Evolutionary conservation across 352 stramenopile species (phyloP), one percentile per base, ranked within the genome.

Genomic region (Lagenidium giganteum): DNA sequence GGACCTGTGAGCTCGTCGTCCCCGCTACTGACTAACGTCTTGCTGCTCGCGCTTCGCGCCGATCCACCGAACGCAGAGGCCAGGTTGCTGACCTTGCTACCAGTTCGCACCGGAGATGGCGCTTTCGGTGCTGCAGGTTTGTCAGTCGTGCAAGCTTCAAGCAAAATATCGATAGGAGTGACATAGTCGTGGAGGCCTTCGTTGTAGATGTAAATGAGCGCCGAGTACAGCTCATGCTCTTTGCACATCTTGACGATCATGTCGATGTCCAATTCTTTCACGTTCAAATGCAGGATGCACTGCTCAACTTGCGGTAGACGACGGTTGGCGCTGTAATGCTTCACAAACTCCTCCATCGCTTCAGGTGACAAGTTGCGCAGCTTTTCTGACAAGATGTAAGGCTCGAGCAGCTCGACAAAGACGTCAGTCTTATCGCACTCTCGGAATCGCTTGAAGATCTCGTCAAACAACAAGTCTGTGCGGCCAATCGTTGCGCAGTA

Each of bases 121-220:
- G 38, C 47, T 31, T 57, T 50, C 36, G 35, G 39, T 11, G 47
- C 26, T 14, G 57, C 46, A 1, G 38, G 29, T 37, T 72, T 81
- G 17, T 67, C 61, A 4, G 68, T 73, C 5, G 70, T 86, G 38
- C 55, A 73, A 24, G 69, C 70, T 60, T 97, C 86, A 21, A 96
- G 67, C 8, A 97, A 45, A 16, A 95, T 67, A 39, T 97, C 82
- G 24, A 98, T 85, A 0, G 93, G 92, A 8, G 88, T 92, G 7
- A 87, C 83, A 37, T 88, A 98, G 54, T 98, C 92, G 29, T 96
- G 67, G 29, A 97, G 56, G 5, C 91, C 93, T 62, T 90, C 83
- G 36, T 91, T 96, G 65, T 96, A 98, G 44, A 98, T 90, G 67
- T 96, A 96, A 24, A 97, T 84, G n/a, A 98, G 65, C 25, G 92